Evolutionary conservation across 345 rosid genomes (phyloP).

Genomic region (Psidium friedrichsthalianum): DNA sequence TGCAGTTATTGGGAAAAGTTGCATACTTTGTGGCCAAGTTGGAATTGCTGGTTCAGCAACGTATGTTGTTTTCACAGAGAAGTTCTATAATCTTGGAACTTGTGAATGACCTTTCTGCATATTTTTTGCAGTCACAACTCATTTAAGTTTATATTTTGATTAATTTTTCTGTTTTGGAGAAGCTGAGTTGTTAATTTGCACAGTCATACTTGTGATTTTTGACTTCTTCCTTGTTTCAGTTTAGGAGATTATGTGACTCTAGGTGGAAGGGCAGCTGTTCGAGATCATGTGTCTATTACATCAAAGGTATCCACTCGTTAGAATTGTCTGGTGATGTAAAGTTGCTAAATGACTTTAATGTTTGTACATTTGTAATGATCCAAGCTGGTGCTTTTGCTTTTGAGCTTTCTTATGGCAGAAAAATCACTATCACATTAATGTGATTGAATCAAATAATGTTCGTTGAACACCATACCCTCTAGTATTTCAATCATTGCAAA

Average conservation of each 20-base stretch:
- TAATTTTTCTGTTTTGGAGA: background rate
- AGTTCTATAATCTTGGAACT: background rate
- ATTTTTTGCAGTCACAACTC: background rate
- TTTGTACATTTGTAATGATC: background rate
- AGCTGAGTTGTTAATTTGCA: background rate
- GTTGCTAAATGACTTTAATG: background rate
- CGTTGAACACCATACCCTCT: background rate
- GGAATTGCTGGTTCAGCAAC: conserved; percentile 82
- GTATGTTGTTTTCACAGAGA: conserved; percentile 22
- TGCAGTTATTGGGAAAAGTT: conserved; percentile 55
- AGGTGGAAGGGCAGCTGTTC: conserved; percentile 64
- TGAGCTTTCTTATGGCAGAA: background rate
- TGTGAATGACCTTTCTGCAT: background rate
- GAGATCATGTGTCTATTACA: conserved; percentile 55
- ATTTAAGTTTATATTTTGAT: background rate
- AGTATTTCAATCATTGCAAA: background rate
- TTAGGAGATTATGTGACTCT: conserved; percentile 60
- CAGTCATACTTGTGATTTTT: background rate
- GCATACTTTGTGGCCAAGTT: conserved; percentile 84
- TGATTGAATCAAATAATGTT: background rate
- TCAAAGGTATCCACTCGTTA: conserved; percentile 43
- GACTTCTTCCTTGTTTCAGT: conserved; percentile 6
- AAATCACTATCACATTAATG: background rate
- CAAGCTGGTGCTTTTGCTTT: background rate
- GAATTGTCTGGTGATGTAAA: background rate